These are phyloP conservation scores for Pyricularia grisea DNA, from an alignment of 2,329 filamentous ascomycete species.

Conservation along the genomic window DNA sequence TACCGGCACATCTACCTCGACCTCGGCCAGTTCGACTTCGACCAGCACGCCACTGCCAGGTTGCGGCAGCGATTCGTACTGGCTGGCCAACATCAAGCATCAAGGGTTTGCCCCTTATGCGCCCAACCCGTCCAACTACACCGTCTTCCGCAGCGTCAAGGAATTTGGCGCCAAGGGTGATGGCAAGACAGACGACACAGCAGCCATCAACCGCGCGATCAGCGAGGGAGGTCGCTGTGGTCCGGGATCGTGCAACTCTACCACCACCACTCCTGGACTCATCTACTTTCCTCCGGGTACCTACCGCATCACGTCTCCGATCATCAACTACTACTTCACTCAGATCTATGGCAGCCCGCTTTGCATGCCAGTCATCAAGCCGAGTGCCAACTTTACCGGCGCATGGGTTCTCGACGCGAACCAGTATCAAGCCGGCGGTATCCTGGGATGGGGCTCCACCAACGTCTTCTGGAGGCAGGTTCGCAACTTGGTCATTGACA, in stretches of 20 bases:
- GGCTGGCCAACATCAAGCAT: conserved; percentile 10
- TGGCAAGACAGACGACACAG: conserved; percentile 65
- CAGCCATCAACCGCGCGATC: conserved; percentile 59
- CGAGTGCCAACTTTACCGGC: not conserved
- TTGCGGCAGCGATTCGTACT: conserved; percentile 5
- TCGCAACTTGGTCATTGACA: conserved; percentile 14
- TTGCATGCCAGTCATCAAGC: conserved; percentile 10
- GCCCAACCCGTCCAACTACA: conserved; percentile 6
- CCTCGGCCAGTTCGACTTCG: not conserved
- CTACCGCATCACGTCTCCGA: conserved; percentile 9
- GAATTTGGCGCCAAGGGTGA: conserved; percentile 58
- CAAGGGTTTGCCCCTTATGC: conserved; percentile 10
- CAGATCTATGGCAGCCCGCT: conserved; percentile 11
- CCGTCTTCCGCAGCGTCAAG: conserved; percentile 13
- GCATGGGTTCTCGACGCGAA: conserved; percentile 32
- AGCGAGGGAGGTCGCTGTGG: conserved; percentile 21
- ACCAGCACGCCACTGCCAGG: not conserved
- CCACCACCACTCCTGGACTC: conserved; percentile 12
- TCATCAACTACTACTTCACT: conserved; percentile 11
- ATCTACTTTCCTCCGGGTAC: conserved; percentile 14
- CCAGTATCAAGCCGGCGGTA: conserved; percentile 37
- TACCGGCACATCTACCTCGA: conserved; percentile 1
- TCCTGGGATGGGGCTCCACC: conserved; percentile 32
- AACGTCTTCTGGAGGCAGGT: conserved; percentile 16
- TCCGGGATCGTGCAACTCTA: conserved; percentile 8